Conservation (phyloP, 108 stramenopile species). For the Seminavis robusta region DNA sequence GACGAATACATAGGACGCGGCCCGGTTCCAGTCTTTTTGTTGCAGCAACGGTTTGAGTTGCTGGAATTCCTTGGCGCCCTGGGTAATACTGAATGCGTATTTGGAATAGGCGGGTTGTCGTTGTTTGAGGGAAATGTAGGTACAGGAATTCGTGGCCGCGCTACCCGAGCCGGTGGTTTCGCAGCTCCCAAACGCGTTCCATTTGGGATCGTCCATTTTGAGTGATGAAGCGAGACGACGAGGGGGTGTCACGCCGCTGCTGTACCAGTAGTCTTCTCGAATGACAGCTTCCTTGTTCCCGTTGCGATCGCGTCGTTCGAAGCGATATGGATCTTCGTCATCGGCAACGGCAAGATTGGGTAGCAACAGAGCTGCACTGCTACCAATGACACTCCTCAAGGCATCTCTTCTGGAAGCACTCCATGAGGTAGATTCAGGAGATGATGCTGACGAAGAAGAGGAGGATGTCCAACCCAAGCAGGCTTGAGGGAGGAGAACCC, state of each 20-base stretch:
- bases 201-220: slow-evolving; percentile 56
- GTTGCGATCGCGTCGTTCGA: slow-evolving; percentile 60
- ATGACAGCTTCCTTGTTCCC: slow-evolving; percentile 69
- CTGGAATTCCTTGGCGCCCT: slow-evolving; percentile 46
- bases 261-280: slow-evolving; percentile 76
- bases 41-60: slow-evolving; percentile 37
- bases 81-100: slow-evolving; percentile 47
- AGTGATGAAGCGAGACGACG: slow-evolving; percentile 39
- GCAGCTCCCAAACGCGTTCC: slow-evolving; percentile 71
- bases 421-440: no score
- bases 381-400: no score
- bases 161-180: slow-evolving; percentile 26
- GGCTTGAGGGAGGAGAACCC: no score
- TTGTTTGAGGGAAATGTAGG: slow-evolving; percentile 68
- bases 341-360: no score
- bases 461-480: no score
- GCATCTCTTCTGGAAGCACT: no score
- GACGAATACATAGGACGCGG: slow-evolving; percentile 28
- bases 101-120: slow-evolving; percentile 69
- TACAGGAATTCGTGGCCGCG: slow-evolving; percentile 72
- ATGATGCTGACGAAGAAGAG: no score
- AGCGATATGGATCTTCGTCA: no score
- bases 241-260: slow-evolving; percentile 56
- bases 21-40: slow-evolving; percentile 28
- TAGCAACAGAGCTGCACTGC: no score